A percentile compares a stretch with the other conserved stretches of the same genome.
These are phyloP conservation scores for Barnettozyma vustinii DNA, from an alignment of 805 yeast genomes.

Conservation along the genomic window DNA sequence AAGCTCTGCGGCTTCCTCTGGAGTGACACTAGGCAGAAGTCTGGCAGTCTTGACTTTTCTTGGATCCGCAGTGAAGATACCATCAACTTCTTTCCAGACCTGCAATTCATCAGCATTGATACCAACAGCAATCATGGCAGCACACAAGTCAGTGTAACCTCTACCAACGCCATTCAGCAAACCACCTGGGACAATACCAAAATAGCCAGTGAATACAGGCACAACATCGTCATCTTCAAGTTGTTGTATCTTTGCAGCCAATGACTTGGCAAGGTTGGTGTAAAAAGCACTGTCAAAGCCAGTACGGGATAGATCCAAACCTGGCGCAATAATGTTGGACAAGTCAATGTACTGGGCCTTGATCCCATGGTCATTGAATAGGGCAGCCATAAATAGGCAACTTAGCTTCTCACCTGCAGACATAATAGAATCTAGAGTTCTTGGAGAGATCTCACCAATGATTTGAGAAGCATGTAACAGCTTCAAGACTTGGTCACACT, in stretches of 20 bases:
- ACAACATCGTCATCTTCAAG: slow-evolving; percentile 43
- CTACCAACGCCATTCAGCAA: slow-evolving; percentile 89
- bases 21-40: slow-evolving; percentile 81
- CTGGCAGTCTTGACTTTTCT: slow-evolving; percentile 90
- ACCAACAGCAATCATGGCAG: slow-evolving; percentile 94
- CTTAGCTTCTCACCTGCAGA: slow-evolving; percentile 91
- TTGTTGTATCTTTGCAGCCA: slow-evolving; percentile 44
- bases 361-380: slow-evolving; percentile 79
- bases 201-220: slow-evolving; percentile 94
- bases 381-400: slow-evolving; percentile 81
- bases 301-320: slow-evolving; percentile 42
- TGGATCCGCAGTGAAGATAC: slow-evolving; percentile 98
- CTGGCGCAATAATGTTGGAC: slow-evolving; percentile 63
- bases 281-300: slow-evolving; percentile 69
- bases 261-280: slow-evolving; percentile 43
- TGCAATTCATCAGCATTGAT: slow-evolving; percentile 88
- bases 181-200: slow-evolving; percentile 96
- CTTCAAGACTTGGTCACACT: slow-evolving; percentile 62
- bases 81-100: slow-evolving; percentile 99
- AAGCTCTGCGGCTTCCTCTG: slow-evolving; percentile 97
- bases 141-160: slow-evolving; percentile 97
- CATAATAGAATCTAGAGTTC: slow-evolving; percentile 87
- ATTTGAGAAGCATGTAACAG: slow-evolving; percentile 82
- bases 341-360: slow-evolving; percentile 76
- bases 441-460: slow-evolving; percentile 84